phyloP scores from a whole-genome alignment of 208 protist species.

The Leishmania arabica region DNA sequence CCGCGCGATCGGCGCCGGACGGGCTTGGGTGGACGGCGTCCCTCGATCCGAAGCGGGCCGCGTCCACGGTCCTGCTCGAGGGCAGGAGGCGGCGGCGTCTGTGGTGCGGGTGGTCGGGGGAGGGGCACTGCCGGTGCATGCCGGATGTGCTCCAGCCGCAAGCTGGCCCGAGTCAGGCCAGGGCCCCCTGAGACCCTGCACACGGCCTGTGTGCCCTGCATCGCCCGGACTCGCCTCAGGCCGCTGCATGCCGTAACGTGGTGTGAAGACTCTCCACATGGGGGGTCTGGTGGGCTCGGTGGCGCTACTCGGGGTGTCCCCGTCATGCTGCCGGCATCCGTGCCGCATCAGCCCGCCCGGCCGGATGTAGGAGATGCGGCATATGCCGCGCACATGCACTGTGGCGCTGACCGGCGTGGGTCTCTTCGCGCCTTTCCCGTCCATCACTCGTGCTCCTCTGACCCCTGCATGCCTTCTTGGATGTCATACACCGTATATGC shows the following conservation, averaged over 20 bases:
- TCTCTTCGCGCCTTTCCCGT: neutral
- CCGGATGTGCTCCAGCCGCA: neutral
- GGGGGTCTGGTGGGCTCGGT: no score
- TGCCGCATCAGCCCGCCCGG: neutral
- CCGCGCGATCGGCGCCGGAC: neutral
- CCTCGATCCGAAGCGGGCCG: neutral
- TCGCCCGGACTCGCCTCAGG: neutral
- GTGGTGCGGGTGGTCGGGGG: neutral
- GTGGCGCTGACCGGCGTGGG: neutral
- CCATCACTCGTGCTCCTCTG: neutral
- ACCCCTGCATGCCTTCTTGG: neutral
- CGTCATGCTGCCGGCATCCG: neutral
- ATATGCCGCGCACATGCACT: neutral
- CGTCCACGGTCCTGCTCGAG: neutral
- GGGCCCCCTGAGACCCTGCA: neutral
- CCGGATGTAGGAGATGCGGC: neutral
- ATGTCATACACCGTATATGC: neutral
- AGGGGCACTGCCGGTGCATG: neutral
- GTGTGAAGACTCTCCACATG: neutral
- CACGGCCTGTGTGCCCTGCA: neutral
- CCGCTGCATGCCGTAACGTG: neutral
- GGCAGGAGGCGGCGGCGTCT: neutral
- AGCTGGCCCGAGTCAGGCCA: neutral
- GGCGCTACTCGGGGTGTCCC: neutral
- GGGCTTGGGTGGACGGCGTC: neutral